Percentiles rank a stretch among this genome's conserved stretches.
Evolutionary conservation across 1,139 yeast species (phyloP).

Genomic region (Tardiomyces depauwii): DNA sequence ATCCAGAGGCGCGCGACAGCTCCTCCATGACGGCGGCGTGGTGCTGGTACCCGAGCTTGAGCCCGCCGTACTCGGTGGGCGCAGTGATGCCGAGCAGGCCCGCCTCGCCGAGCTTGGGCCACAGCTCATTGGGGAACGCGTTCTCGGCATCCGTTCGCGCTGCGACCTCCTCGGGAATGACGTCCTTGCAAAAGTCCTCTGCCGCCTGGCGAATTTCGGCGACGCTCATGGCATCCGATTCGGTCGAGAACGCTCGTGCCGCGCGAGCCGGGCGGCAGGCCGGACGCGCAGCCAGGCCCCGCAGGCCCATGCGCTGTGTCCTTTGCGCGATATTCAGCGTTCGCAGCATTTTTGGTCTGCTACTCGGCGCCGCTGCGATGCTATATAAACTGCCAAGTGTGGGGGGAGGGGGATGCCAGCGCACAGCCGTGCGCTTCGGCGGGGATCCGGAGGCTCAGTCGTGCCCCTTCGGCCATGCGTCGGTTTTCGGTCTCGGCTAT

Average conservation of each 20-base stretch:
- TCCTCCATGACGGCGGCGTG: conserved; percentile 27
- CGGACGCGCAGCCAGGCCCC: no score
- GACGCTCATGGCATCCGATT: conserved; percentile 4
- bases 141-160: conserved; percentile 20
- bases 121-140: conserved; percentile 23
- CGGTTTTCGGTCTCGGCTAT: no score
- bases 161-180: conserved; percentile 21
- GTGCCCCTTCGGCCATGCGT: no score
- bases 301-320: no score
- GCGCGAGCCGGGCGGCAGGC: no score
- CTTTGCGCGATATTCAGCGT: no score
- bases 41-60: conserved; percentile 24
- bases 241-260: neutral
- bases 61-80: conserved; percentile 24
- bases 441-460: no score
- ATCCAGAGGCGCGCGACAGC: conserved; percentile 22
- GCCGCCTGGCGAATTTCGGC: conserved; percentile 24
- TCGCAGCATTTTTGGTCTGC: no score
- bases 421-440: no score
- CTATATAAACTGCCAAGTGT: no score
- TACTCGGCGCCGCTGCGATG: no score
- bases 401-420: no score
- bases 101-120: conserved; percentile 26
- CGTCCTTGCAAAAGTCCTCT: conserved; percentile 21
- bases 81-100: conserved; percentile 27